Base-by-base conservation (phyloP, 106 monocot species). In the Iris macrosiphon region DNA sequence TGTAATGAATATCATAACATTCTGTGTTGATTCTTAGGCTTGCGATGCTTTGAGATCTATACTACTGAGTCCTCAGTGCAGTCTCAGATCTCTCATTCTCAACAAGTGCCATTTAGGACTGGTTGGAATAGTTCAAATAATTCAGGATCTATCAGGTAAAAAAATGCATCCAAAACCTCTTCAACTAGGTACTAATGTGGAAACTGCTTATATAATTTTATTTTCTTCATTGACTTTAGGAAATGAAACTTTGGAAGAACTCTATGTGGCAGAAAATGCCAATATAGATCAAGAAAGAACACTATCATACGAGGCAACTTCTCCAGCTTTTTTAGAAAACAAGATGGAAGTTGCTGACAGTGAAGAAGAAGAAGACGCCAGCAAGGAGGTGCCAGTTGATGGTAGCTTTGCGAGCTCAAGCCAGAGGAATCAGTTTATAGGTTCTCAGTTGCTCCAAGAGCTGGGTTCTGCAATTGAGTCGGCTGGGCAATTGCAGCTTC, bases 161-260 rank as follows among this genome's bases (percentile, higher is more conserved):
- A 59, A 24, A 33, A 12, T 58, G 31, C 40, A 52, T 30, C 49
- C 9, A n/a, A 21, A 33, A 44, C 23, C n/a, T 18, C 17, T 25
- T 26, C 7, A 22, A 37, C 20, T 25, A 27, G 32, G 20, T 24
- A 35, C 30, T 30, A 47, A 31, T 30, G 6, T 21, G 22, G 48
- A 8, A n/a, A 27, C 45, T 64, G 21, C 24, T 15, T 47, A 48
- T 28, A 11, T 29, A 45, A 26, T 26, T 56, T 20, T 42, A 3
- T 24, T 59, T 17, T n/a, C n/a, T n/a, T 35, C 6, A 56, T 59
- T 29, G 28, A n/a, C 38, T 60, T 10, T 82, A 95, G 95, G 59
- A 15, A 95, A 88, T 55, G 64, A 70, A 33, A 69, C 71, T 38
- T 39, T 95, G 51, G 89, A 95, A 68, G 95, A 95, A 52, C 82